phyloP scores from a whole-genome alignment of 2,329 filamentous ascomycete species.

The Stagonosporopsis cucurbitacearum region DNA sequence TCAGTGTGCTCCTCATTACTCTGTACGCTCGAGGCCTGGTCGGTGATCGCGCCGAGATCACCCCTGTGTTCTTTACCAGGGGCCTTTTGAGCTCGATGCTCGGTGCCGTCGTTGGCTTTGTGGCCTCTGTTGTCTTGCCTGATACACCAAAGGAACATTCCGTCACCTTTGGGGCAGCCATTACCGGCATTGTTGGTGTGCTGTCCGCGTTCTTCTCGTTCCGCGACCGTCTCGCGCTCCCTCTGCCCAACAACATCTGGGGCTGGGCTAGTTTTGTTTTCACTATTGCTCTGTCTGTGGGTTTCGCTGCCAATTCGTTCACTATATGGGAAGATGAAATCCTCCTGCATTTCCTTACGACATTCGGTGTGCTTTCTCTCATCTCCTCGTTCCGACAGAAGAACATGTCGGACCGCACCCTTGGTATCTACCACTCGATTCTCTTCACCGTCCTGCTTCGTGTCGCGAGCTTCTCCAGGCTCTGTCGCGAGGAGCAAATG shows the following conservation, averaged over 20 bases:
- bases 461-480: conserved; percentile 82
- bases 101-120: conserved; percentile 52
- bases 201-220: conserved; percentile 51
- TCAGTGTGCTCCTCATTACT: conserved; percentile 71
- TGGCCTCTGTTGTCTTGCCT: conserved; percentile 52
- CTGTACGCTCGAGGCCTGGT: conserved; percentile 71
- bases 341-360: conserved; percentile 85
- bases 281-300: conserved; percentile 84
- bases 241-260: conserved; percentile 80
- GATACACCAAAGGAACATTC: conserved; percentile 50
- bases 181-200: conserved; percentile 50
- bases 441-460: conserved; percentile 81
- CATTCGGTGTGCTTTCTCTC: conserved; percentile 80
- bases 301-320: conserved; percentile 97
- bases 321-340: conserved; percentile 99
- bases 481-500: conserved; percentile 98
- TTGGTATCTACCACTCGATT: conserved; percentile 84
- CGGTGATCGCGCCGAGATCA: conserved; percentile 61
- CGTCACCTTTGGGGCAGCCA: conserved; percentile 50
- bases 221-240: conserved; percentile 53
- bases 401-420: conserved; percentile 68
- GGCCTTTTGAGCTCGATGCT: conserved; percentile 57
- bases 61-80: conserved; percentile 59
- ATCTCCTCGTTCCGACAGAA: conserved; percentile 77
- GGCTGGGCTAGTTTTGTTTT: conserved; percentile 84